These are phyloP conservation scores for Herpetomonas samuelpessoai DNA, from an alignment of 208 protist species.

Conservation along the genomic window DNA sequence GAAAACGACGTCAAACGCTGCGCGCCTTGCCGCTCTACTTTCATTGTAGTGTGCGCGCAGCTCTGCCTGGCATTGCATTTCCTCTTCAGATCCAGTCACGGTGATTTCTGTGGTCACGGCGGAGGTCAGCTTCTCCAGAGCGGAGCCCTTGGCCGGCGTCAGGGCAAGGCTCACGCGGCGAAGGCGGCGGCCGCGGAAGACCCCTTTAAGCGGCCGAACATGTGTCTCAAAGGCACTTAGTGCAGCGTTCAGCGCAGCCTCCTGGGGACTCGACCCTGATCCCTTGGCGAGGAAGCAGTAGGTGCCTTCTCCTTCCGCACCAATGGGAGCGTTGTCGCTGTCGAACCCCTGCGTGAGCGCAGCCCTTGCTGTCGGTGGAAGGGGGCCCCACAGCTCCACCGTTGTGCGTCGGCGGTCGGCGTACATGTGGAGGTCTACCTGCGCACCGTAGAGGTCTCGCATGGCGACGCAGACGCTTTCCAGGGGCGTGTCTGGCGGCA, in stretches of 20 bases:
- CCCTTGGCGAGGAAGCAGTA: constrained; percentile 18
- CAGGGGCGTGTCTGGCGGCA: constrained; percentile 18
- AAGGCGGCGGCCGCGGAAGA: constrained; percentile 13
- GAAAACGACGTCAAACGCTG: constrained; percentile 13
- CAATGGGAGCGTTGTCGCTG: not conserved
- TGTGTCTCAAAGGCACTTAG: constrained; percentile 33
- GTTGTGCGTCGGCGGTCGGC: constrained; percentile 5
- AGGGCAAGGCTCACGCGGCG: constrained; percentile 6
- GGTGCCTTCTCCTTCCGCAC: not conserved
- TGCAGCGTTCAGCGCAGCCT: constrained; percentile 29
- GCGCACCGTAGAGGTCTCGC: constrained; percentile 24
- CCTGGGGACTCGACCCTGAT: constrained; percentile 2
- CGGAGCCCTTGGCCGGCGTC: not conserved
- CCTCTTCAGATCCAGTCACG: not conserved
- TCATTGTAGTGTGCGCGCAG: not conserved
- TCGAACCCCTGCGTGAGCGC: too few relatives aligned
- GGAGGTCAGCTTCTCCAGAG: constrained; percentile 8
- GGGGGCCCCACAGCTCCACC: constrained; percentile 22
- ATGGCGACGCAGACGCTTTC: constrained; percentile 15
- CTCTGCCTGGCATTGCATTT: not conserved
- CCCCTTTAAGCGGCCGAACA: constrained; percentile 18
- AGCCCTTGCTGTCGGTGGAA: constrained; percentile 13
- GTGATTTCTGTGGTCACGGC: constrained; percentile 23
- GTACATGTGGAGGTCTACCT: constrained; percentile 9
- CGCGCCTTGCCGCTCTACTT: not conserved